phyloP scores from a whole-genome alignment of 257 asterid genomes.

The Primulina tabacum region DNA sequence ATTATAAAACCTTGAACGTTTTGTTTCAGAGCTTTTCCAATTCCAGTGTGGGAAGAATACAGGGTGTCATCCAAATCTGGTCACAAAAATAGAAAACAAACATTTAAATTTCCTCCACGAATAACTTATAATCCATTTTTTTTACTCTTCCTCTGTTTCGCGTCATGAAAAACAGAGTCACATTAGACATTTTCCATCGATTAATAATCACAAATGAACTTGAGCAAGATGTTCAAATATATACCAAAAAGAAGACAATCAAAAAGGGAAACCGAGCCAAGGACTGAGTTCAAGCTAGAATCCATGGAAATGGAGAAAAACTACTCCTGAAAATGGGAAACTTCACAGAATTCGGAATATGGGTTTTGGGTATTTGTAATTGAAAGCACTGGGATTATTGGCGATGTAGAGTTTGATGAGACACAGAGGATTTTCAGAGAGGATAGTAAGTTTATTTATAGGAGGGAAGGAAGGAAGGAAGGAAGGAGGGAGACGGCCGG shows the following conservation, averaged over 20 bases:
- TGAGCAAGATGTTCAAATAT: not conserved
- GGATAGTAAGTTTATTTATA: constrained; percentile 26
- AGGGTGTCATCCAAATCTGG: constrained; percentile 93
- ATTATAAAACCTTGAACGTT: constrained; percentile 65
- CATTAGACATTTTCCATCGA: not conserved
- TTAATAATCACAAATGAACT: not conserved
- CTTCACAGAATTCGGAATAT: not conserved
- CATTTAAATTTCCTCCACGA: not conserved
- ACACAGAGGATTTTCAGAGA: constrained; percentile 10
- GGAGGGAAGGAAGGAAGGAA: not conserved
- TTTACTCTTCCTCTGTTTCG: not conserved
- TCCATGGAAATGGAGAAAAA: constrained; percentile 28
- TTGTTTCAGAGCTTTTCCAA: constrained; percentile 67
- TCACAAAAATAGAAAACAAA: not conserved
- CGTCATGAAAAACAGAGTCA: not conserved
- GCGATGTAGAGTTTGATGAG: not conserved
- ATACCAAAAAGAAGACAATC: constrained; percentile 47
- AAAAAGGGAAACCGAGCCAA: constrained; percentile 29
- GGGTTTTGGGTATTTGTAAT: not conserved
- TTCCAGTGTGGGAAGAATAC: constrained; percentile 69
- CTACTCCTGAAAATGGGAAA: not conserved
- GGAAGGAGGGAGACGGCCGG: not conserved
- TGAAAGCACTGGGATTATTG: not conserved
- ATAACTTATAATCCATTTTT: not conserved
- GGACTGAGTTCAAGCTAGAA: constrained; percentile 25